Percentiles rank a stretch among this genome's conserved stretches.
These are phyloP conservation scores for Chlorella sp. DNA, from an alignment of 139 green algal genomes.

Conservation along the genomic window DNA sequence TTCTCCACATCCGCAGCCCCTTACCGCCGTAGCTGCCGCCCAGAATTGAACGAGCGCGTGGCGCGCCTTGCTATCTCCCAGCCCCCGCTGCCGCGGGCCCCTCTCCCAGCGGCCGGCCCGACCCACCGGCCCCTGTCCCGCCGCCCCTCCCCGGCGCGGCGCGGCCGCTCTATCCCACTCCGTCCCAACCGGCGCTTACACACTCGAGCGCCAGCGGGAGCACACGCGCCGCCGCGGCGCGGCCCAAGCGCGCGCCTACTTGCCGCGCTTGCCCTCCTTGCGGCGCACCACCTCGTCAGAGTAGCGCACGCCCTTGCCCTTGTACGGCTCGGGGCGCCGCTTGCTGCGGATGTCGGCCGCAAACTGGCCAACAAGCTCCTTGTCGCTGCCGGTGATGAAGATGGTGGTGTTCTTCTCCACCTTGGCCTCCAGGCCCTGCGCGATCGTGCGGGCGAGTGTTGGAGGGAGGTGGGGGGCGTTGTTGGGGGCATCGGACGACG, in stretches of 20 bases:
- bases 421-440: slow-evolving; percentile 48
- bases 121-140: too few species aligned
- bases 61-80: too few species aligned
- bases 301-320: slow-evolving; percentile 92
- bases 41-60: too few species aligned
- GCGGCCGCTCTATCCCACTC: too few species aligned
- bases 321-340: slow-evolving; percentile 73
- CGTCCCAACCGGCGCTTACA: too few species aligned
- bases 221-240: too few species aligned
- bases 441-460: neutral
- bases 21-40: too few species aligned
- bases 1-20: too few species aligned
- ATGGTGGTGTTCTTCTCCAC: slow-evolving; percentile 90
- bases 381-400: slow-evolving; percentile 57
- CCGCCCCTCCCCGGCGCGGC: too few species aligned
- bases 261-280: slow-evolving; percentile 97
- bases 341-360: slow-evolving; percentile 85
- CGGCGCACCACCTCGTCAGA: slow-evolving; percentile 86
- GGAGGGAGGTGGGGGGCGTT: neutral
- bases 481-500: neutral
- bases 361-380: slow-evolving; percentile 92
- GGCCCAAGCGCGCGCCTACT: slow-evolving; percentile 40
- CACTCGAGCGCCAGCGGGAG: too few species aligned
- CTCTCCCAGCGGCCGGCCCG: too few species aligned
- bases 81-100: too few species aligned